phyloP scores from a whole-genome alignment of 345 rosid genomes.

The Balakata baccata region DNA sequence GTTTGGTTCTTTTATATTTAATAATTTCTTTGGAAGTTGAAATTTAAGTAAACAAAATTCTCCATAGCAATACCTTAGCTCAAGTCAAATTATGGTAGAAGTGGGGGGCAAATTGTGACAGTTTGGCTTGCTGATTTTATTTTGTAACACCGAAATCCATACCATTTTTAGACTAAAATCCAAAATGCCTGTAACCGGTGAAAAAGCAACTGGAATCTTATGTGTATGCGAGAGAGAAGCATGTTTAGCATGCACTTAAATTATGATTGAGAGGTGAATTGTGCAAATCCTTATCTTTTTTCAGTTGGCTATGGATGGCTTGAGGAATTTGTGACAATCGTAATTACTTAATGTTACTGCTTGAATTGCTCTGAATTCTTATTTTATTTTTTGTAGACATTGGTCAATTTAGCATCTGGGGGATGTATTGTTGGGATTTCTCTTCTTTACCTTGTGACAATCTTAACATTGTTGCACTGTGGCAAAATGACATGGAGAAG shows the following conservation, averaged over 20 bases:
- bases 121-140: too few relatives aligned
- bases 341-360: background rate
- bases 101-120: too few relatives aligned
- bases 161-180: too few relatives aligned
- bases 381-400: constrained; percentile 46
- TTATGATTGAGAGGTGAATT: background rate
- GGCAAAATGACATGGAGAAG: constrained; percentile 79
- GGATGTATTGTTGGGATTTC: constrained; percentile 82
- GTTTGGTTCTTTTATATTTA: background rate
- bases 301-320: background rate
- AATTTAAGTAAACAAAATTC: background rate
- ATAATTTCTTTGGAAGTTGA: background rate
- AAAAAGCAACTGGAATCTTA: background rate
- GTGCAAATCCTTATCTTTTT: background rate
- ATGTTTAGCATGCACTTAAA: background rate
- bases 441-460: constrained; percentile 62
- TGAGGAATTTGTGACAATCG: background rate
- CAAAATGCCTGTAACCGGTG: too few relatives aligned
- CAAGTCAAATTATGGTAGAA: background rate
- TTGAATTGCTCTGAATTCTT: constrained; percentile 8
- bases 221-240: too few relatives aligned
- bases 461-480: constrained; percentile 65
- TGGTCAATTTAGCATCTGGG: constrained; percentile 73
- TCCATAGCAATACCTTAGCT: background rate
- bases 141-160: too few relatives aligned